Evolutionary conservation across 2,329 filamentous ascomycete genomes (phyloP).

Genomic region (Coleophoma crateriformis): DNA sequence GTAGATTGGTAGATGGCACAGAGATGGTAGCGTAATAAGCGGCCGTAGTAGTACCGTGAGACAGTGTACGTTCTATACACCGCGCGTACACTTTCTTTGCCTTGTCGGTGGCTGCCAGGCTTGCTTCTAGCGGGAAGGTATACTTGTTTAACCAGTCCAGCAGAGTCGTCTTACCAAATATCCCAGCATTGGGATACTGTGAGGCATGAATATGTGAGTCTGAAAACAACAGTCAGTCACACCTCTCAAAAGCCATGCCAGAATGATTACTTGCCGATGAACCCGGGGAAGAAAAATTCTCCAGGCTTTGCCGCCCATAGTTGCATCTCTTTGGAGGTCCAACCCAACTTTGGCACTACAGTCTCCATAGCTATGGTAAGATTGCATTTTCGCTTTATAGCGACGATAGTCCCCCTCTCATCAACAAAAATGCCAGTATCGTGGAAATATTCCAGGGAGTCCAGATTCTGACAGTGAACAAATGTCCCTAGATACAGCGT

Average conservation of each 20-base stretch:
- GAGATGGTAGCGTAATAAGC: conserved; percentile 93
- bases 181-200: conserved; percentile 89
- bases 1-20: conserved; percentile 81
- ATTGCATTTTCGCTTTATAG: conserved; percentile 15
- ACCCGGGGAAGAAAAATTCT: conserved; percentile 80
- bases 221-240: conserved; percentile 26
- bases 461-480: conserved; percentile 46
- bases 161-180: conserved; percentile 90
- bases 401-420: conserved; percentile 43
- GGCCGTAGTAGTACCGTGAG: conserved; percentile 88
- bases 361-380: conserved; percentile 27
- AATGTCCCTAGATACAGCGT: conserved; percentile 56
- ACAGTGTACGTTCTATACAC: conserved; percentile 73
- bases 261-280: conserved; percentile 52
- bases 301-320: conserved; percentile 30
- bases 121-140: conserved; percentile 88
- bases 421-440: conserved; percentile 43
- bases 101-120: conserved; percentile 56
- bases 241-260: neutral
- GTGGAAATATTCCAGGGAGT: conserved; percentile 41
- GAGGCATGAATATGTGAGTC: conserved; percentile 95
- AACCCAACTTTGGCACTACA: conserved; percentile 24
- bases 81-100: conserved; percentile 71
- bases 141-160: conserved; percentile 92
- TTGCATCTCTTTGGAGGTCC: conserved; percentile 23